Conservation (phyloP, 306 rosid genomes). For the Acacia confusa region DNA sequence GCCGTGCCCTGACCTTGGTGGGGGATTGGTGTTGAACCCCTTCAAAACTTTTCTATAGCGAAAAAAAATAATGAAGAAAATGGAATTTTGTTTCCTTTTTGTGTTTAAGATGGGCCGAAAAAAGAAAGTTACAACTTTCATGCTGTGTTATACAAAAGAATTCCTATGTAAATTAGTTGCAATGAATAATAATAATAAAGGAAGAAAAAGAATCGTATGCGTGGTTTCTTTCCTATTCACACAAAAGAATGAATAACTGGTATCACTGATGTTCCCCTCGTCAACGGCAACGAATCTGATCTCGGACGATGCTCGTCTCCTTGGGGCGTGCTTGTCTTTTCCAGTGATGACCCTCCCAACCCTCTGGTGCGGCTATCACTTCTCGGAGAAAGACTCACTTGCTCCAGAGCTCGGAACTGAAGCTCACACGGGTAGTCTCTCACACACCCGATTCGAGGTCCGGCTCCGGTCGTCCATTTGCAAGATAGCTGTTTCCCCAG, state of each 20-base stretch:
- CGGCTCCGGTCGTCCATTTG: slow-evolving; percentile 99
- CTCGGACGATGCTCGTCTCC: slow-evolving; percentile 31
- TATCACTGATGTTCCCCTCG: slow-evolving; percentile 49
- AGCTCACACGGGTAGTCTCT: slow-evolving; percentile 90
- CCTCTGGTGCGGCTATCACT: slow-evolving; percentile 39
- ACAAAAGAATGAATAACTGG: slow-evolving; percentile 52
- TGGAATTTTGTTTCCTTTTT: slow-evolving; percentile 27
- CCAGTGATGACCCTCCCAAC: slow-evolving; percentile 22
- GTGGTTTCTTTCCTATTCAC: slow-evolving; percentile 50
- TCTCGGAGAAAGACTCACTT: slow-evolving; percentile 84
- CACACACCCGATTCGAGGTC: slow-evolving; percentile 93
- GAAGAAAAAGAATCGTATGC: slow-evolving; percentile 33
- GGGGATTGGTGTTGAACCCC: no score
- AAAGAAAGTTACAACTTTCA: slow-evolving; percentile 37
- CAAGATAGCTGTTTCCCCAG: slow-evolving; percentile 87
- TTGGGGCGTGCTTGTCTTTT: slow-evolving; percentile 15
- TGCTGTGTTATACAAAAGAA: slow-evolving; percentile 41
- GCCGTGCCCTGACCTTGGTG: no score
- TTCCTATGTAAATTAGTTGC: slow-evolving; percentile 39
- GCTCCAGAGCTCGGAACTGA: slow-evolving; percentile 78
- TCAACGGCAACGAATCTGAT: slow-evolving; percentile 48
- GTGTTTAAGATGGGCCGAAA: slow-evolving; percentile 36
- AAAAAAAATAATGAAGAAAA: no score
- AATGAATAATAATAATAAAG: slow-evolving; percentile 18
- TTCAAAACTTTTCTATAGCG: no score